phyloP scores from a whole-genome alignment of 768 basidiomycete genomes.

The Boletus eberwhitei region DNA sequence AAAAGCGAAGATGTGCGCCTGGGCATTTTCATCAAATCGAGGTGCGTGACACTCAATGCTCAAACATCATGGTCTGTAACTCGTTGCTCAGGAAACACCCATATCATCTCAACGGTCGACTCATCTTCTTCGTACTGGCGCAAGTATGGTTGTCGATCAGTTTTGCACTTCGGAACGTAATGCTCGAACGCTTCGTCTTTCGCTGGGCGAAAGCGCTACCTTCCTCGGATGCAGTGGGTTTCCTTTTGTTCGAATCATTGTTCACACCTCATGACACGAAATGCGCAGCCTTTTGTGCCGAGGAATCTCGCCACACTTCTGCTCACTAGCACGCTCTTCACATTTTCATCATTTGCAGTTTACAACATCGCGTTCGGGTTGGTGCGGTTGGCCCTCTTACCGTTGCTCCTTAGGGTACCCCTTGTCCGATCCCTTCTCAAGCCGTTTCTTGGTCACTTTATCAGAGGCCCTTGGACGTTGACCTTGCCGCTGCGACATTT shows the following conservation, averaged over 20 bases:
- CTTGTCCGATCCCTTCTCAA: constrained; percentile 47
- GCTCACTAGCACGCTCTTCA: constrained; percentile 40
- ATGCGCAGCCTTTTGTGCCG: constrained; percentile 18
- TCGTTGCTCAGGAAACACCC: constrained; percentile 60
- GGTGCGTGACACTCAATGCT: constrained; percentile 36
- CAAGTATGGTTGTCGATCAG: constrained; percentile 47
- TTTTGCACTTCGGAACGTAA: constrained; percentile 55
- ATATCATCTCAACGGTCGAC: constrained; percentile 65
- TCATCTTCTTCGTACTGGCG: constrained; percentile 55
- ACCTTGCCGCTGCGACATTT: constrained; percentile 46
- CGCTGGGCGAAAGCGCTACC: constrained; percentile 34
- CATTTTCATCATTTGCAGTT: constrained; percentile 35
- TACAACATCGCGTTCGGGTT: constrained; percentile 47
- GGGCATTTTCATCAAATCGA: constrained; percentile 63
- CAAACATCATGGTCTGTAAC: background rate
- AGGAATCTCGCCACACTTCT: constrained; percentile 23
- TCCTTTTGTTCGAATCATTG: background rate
- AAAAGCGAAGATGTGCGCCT: constrained; percentile 41
- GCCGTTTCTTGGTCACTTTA: constrained; percentile 64
- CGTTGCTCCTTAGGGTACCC: constrained; percentile 54
- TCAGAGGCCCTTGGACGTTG: constrained; percentile 53
- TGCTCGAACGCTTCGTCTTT: constrained; percentile 59
- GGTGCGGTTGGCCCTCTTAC: constrained; percentile 45
- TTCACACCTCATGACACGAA: background rate
- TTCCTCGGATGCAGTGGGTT: constrained; percentile 19